These are phyloP conservation scores for Nothomitra cinnamomea DNA, from an alignment of 2,329 filamentous ascomycete genomes.

Conservation along the genomic window DNA sequence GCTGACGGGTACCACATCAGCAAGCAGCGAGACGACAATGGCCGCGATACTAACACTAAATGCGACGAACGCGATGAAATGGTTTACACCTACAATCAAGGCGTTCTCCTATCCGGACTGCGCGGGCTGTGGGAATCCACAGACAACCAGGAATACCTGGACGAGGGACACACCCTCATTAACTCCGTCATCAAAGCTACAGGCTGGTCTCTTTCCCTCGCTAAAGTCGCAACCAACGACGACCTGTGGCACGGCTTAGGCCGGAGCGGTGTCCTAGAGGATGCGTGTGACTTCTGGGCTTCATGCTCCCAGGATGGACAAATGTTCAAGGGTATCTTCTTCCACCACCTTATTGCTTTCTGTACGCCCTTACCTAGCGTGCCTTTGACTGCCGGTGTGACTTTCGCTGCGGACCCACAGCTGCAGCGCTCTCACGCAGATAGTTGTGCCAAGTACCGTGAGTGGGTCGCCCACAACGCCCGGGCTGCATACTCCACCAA, in stretches of 20 bases:
- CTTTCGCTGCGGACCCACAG: slow-evolving; percentile 21
- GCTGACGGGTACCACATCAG: slow-evolving; percentile 80
- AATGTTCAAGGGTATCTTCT: slow-evolving; percentile 90
- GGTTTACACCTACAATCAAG: slow-evolving; percentile 94
- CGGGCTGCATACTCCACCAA: slow-evolving; percentile 53
- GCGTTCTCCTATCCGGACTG: slow-evolving; percentile 68
- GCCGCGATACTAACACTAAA: slow-evolving; percentile 44
- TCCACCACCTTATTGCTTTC: slow-evolving; percentile 70
- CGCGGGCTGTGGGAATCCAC: slow-evolving; percentile 68
- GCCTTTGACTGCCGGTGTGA: slow-evolving; percentile 28
- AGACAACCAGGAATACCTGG: slow-evolving; percentile 50
- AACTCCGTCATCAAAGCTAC: slow-evolving; percentile 59
- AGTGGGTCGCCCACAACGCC: slow-evolving; percentile 69
- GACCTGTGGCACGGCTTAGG: slow-evolving; percentile 60
- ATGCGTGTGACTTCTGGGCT: slow-evolving; percentile 59
- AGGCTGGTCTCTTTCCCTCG: slow-evolving; percentile 39
- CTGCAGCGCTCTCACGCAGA: slow-evolving; percentile 29
- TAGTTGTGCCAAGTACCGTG: slow-evolving; percentile 47
- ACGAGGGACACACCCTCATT: slow-evolving; percentile 66
- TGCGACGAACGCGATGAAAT: slow-evolving; percentile 75
- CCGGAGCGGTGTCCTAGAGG: slow-evolving; percentile 64
- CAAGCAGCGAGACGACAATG: slow-evolving; percentile 35
- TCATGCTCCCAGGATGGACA: slow-evolving; percentile 70
- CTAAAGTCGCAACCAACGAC: slow-evolving; percentile 18
- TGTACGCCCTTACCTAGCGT: slow-evolving; percentile 42